Conservation (phyloP, 331 rosid species). For the Malus hybrid region DNA sequence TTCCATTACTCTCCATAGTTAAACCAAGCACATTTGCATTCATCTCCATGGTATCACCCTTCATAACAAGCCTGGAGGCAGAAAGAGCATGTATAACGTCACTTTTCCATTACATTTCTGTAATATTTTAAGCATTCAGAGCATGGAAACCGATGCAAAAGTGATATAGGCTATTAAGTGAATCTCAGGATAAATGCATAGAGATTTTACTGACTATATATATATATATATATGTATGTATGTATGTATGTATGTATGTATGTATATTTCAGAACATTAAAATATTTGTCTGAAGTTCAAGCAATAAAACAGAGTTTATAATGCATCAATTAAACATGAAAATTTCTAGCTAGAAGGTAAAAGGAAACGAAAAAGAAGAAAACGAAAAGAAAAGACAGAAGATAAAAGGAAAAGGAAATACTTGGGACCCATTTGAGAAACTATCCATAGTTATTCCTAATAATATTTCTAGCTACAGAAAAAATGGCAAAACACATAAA, state of each 20-base stretch:
- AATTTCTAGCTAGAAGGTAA: background rate
- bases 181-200: too few species aligned
- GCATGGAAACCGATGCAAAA: background rate
- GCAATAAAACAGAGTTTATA: background rate
- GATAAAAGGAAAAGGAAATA: background rate
- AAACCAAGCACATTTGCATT: conserved; percentile 76
- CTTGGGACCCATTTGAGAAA: background rate
- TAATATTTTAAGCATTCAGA: background rate
- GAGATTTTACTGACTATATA: too few species aligned
- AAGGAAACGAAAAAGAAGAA: background rate
- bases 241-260: too few species aligned
- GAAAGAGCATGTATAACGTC: conserved; percentile 21
- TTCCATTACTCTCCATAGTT: conserved; percentile 92
- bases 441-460: too few species aligned
- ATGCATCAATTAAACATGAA: background rate
- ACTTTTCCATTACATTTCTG: background rate
- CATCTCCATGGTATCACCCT: conserved; percentile 73
- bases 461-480: background rate
- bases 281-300: background rate
- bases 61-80: conserved; percentile 61
- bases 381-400: background rate
- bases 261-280: background rate
- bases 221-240: too few species aligned
- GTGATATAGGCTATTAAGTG: background rate
- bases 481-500: background rate